Percentiles rank a stretch among this genome's conserved stretches.
Conservation (phyloP, 257 asterid genomes). For the Petunia axillaris region DNA sequence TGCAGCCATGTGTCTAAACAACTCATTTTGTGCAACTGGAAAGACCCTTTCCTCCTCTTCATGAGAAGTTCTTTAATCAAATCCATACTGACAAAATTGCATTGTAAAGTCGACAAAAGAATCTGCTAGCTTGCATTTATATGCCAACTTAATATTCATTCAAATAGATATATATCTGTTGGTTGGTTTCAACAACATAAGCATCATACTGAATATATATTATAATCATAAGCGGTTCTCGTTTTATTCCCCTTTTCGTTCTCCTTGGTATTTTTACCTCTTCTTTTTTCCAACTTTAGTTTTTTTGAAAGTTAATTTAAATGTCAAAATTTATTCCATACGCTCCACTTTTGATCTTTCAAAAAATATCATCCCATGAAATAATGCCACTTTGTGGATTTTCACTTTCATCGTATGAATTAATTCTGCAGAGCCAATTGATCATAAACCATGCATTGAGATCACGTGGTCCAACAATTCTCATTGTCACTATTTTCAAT, state of each 20-base stretch:
- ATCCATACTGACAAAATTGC: neutral
- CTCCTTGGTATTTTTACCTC: neutral
- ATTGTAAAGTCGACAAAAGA: neutral
- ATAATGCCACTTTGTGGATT: no score
- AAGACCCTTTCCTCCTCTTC: neutral
- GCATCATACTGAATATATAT: neutral
- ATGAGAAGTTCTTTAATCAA: neutral
- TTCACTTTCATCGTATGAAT: no score
- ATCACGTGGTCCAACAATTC: neutral
- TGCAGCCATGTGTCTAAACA: slow-evolving; percentile 2
- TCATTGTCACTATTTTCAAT: neutral
- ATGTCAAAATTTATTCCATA: no score
- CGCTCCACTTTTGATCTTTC: no score
- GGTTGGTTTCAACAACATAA: neutral
- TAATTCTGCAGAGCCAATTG: neutral
- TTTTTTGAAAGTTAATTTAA: no score
- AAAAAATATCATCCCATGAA: no score
- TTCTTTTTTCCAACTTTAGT: neutral
- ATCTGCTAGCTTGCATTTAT: neutral
- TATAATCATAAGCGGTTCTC: neutral
- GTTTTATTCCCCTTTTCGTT: neutral
- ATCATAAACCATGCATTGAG: no score
- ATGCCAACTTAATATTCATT: no score
- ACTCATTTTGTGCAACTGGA: neutral
- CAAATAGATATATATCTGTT: neutral